Base-by-base conservation (phyloP, 257 asterid genomes). In the Gentiana dahurica region DNA sequence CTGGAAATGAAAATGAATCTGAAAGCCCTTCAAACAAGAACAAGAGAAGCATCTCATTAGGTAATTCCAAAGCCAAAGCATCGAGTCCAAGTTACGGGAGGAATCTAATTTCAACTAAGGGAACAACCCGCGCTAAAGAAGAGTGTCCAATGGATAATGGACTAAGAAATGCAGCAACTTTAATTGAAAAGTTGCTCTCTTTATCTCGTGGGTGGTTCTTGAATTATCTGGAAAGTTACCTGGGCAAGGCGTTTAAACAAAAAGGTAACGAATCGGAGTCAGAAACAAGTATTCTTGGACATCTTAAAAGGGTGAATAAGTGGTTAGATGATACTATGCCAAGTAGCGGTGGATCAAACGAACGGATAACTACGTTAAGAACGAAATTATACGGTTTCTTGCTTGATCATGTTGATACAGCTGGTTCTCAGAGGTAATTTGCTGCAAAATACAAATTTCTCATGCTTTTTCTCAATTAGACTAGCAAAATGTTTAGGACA, bases 191-290 rank as follows among this genome's bases (percentile, higher is more conserved):
- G 72, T 60, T 87, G 70, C 73, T 81, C 34, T 66, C 69, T 0
- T 75, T 53, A 5, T 81, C 94, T 46, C 77, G 86, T 3, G 69
- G 65, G 2, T 90, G 95, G 96, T 90, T 90, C 55, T 70, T 87
- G 54, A 76, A 76, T 68, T 87, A 84, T 60, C 72, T 91, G 55
- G 98, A 85, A 53, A 60, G 59, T 71, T 79, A 81, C 12, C 54
- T 91, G 57, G 67, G 35, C 39, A 70, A 65, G 39, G 74, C 77
- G n/a, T 74, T 79, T 56, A 80, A 81, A 65, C 59, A 60, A 69
- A 71, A 38, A 8, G 70, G 39, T 1, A 60, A 59, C 34, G 83
- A 69, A 3, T 78, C 57, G n/a, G 51, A 55, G 53, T 68, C 82
- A 46, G 80, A 81, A 60, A 66, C 75, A 4, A 51, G 54, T 46